Conservation (phyloP, 139 green algal species). For the Yamagishiella unicocca region DNA sequence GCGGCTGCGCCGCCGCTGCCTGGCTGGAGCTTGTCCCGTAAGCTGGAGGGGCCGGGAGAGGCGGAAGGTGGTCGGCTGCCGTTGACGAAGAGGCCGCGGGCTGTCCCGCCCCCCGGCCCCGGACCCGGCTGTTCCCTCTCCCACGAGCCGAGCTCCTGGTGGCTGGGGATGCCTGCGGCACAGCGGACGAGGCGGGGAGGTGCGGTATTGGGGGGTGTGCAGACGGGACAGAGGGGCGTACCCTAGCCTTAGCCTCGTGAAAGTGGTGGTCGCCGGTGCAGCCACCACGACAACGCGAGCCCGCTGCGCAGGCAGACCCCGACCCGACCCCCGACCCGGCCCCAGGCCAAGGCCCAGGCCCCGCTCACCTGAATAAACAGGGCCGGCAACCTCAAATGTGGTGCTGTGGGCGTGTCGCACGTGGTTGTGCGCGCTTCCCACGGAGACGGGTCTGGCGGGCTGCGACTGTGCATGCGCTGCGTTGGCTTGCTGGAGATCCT, state of each 20-base stretch:
- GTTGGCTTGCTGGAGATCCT: background rate
- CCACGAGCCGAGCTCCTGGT: background rate
- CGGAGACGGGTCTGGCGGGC: background rate
- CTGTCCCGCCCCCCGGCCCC: background rate
- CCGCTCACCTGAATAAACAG: background rate
- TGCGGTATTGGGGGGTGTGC: too few species aligned
- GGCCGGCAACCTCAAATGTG: conserved; percentile 2
- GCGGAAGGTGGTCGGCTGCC: conserved; percentile 46
- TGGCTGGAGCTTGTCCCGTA: conserved; percentile 47
- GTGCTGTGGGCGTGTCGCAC: conserved; percentile 8
- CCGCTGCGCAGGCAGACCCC: too few species aligned
- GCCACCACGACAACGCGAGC: too few species aligned
- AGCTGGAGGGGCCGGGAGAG: conserved; percentile 10
- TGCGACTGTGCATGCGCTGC: background rate
- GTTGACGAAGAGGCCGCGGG: background rate
- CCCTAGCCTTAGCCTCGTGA: too few species aligned
- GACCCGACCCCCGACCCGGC: too few species aligned
- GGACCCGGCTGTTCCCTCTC: background rate
- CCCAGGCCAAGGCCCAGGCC: background rate
- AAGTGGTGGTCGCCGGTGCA: too few species aligned
- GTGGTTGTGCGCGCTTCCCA: conserved; percentile 39
- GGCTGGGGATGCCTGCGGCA: background rate
- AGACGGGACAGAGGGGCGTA: too few species aligned
- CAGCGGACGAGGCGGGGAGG: too few species aligned
- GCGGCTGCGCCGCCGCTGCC: background rate